Base-by-base conservation (phyloP, 2,329 filamentous ascomycete species). In the Ascochyta viciae-villosae region DNA sequence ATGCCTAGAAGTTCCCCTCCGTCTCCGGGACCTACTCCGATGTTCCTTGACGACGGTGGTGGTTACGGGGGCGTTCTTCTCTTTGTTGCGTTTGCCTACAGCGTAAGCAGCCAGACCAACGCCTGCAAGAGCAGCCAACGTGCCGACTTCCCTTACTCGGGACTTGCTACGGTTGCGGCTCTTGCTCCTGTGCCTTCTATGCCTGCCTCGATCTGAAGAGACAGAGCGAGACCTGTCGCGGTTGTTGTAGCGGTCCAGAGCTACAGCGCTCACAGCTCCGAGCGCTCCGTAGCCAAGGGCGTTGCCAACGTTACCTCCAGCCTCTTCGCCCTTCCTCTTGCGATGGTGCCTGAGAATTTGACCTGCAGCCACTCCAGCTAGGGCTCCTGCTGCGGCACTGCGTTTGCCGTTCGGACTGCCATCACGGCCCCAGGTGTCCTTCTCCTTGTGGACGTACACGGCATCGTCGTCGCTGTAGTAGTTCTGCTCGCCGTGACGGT, bases 401-500 rank as follows among this genome's bases (percentile, higher is more conserved):
- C 83, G 83, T 46, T 82, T 82, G 59, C 85, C 80, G 39, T 77
- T 73, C 16, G 80, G 80, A 49, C 80, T 80, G 10, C 63, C 59
- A 27, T 73, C 72, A 19, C 69, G 64, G 23, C 74, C 73, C 66
- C 71, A 77, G 38, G 74, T 77, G 65, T 77, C 65, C 76, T 81
- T 64, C 79, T 82, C 81, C 75, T 82, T 81, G 63, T 82, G 82
- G 34, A 86, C 76, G 63, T 87, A 86, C 50, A 87, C 83, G 66
- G 84, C 82, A 64, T 85, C 86, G 59, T 87, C 85, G 65, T 87
- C 85, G 63, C 85, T 85, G 68, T 83, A 85, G 59, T 78, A 80
- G 43, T 79, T 76, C 40, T 76, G 76, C 24, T 77, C 76, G 35
- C 71, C 75, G 54, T 78, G 64, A 23, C 73, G 73, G 42, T 74